These are phyloP conservation scores for Pseudoneurospora amorphoporcata DNA, from an alignment of 495 filamentous ascomycete species.

Conservation along the genomic window DNA sequence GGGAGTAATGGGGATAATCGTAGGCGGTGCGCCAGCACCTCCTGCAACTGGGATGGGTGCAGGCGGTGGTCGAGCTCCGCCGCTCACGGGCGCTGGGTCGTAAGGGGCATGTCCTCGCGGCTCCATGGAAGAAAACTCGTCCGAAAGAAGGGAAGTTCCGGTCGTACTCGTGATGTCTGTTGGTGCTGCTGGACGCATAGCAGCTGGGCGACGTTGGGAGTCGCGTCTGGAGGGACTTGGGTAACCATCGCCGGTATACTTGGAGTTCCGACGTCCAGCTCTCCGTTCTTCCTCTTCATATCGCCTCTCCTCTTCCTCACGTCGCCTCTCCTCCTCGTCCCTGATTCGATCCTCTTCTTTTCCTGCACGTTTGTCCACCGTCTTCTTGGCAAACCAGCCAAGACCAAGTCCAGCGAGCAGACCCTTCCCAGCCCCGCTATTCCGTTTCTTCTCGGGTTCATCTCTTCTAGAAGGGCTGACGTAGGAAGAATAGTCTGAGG, in stretches of 20 bases:
- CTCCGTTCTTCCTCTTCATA: slow-evolving; percentile 38
- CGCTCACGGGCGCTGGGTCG: slow-evolving; percentile 16
- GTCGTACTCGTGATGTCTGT: slow-evolving; percentile 20
- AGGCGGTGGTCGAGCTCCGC: slow-evolving; percentile 2
- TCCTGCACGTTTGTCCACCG: slow-evolving; percentile 48
- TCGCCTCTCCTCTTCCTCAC: slow-evolving; percentile 39
- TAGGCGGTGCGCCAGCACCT: not conserved
- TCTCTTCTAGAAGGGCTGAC: slow-evolving; percentile 35
- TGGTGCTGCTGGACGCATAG: slow-evolving; percentile 26
- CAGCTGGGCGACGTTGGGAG: slow-evolving; percentile 25
- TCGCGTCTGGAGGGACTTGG: slow-evolving; percentile 43
- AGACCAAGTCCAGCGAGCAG: slow-evolving; percentile 56
- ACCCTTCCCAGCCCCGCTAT: slow-evolving; percentile 41
- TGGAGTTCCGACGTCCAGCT: slow-evolving; percentile 28
- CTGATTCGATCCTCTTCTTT: slow-evolving; percentile 57
- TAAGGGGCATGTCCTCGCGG: slow-evolving; percentile 20
- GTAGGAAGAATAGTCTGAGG: slow-evolving; percentile 43
- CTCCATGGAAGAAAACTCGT: slow-evolving; percentile 30
- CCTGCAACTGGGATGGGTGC: not conserved
- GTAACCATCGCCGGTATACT: slow-evolving; percentile 51
- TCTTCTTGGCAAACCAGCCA: slow-evolving; percentile 53
- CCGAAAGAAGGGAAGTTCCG: slow-evolving; percentile 22
- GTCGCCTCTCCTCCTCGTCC: slow-evolving; percentile 52
- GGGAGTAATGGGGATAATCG: slow-evolving; percentile 31
- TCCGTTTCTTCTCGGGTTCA: slow-evolving; percentile 16